A percentile compares a stretch with the other conserved stretches of the same genome.
Evolutionary conservation across 768 basidiomycete genomes (phyloP).

Genomic region (Lentinula guzmanii): DNA sequence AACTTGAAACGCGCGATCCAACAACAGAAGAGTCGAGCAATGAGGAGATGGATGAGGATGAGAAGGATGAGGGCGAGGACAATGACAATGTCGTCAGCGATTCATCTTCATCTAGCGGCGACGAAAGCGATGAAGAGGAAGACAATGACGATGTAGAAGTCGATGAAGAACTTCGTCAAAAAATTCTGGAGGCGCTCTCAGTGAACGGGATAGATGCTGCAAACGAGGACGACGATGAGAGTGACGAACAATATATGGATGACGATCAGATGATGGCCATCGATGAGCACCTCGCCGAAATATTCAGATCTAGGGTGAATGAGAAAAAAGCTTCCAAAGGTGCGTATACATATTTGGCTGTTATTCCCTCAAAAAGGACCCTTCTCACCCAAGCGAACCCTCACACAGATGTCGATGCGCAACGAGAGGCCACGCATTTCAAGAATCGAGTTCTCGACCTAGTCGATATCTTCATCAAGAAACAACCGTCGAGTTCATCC

Average conservation of each 20-base stretch:
- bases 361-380: no score
- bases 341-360: constrained; percentile 15
- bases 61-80: constrained; percentile 22
- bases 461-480: constrained; percentile 79
- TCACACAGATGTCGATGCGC: constrained; percentile 51
- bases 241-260: constrained; percentile 71
- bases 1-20: constrained; percentile 74
- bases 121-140: constrained; percentile 25
- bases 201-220: constrained; percentile 53
- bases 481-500: constrained; percentile 68
- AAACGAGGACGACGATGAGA: constrained; percentile 42
- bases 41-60: constrained; percentile 40
- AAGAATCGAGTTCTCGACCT: constrained; percentile 94
- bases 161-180: constrained; percentile 59
- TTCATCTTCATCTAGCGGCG: constrained; percentile 13
- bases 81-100: constrained; percentile 25
- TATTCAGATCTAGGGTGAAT: constrained; percentile 66
- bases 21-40: constrained; percentile 32
- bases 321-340: constrained; percentile 64
- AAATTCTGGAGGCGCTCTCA: constrained; percentile 59
- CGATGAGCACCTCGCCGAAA: constrained; percentile 84
- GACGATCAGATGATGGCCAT: constrained; percentile 99
- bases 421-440: constrained; percentile 91
- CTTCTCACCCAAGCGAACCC: neutral
- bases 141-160: constrained; percentile 43